Evolutionary conservation across 164 flowering plant genomes (phyloP).

Genomic region (Dillenia suffruticosa): DNA sequence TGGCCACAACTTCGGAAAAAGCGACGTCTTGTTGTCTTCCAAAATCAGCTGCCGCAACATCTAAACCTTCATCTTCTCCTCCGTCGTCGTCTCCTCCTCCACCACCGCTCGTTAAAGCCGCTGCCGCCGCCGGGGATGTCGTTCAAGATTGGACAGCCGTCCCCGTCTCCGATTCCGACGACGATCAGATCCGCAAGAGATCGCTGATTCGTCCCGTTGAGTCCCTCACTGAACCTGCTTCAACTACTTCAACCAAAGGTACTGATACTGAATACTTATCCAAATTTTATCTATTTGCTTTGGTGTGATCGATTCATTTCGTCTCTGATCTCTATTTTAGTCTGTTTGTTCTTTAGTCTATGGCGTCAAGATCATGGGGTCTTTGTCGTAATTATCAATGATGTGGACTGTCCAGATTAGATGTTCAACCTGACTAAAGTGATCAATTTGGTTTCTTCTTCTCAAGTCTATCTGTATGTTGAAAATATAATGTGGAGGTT

Average conservation of each 20-base stretch:
- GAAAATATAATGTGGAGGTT: too few species aligned
- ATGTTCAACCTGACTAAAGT: too few species aligned
- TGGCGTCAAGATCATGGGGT: too few species aligned
- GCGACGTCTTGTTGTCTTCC: conserved; percentile 37
- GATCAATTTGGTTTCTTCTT: too few species aligned
- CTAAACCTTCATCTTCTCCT: conserved; percentile 6
- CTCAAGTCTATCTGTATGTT: too few species aligned
- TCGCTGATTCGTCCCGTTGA: conserved; percentile 52
- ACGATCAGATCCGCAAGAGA: conserved; percentile 29
- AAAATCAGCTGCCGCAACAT: conserved; percentile 7
- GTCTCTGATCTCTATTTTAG: too few species aligned
- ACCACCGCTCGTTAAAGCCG: neutral
- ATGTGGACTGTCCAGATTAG: too few species aligned
- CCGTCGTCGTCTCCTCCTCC: too few species aligned
- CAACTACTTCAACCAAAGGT: conserved; percentile 40
- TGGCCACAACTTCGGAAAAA: conserved; percentile 94
- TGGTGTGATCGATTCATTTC: too few species aligned
- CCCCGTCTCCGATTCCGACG: conserved; percentile 16
- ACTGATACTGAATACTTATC: neutral
- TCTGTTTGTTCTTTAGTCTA: too few species aligned
- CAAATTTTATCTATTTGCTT: too few species aligned
- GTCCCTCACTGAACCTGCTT: conserved; percentile 28
- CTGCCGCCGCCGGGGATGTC: conserved; percentile 2
- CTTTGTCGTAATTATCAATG: too few species aligned
- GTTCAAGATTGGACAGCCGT: conserved; percentile 41